Evolutionary conservation across 495 filamentous ascomycete genomes (phyloP), one percentile per base, ranked within the genome.

Genomic region (Penicillium arizonense): DNA sequence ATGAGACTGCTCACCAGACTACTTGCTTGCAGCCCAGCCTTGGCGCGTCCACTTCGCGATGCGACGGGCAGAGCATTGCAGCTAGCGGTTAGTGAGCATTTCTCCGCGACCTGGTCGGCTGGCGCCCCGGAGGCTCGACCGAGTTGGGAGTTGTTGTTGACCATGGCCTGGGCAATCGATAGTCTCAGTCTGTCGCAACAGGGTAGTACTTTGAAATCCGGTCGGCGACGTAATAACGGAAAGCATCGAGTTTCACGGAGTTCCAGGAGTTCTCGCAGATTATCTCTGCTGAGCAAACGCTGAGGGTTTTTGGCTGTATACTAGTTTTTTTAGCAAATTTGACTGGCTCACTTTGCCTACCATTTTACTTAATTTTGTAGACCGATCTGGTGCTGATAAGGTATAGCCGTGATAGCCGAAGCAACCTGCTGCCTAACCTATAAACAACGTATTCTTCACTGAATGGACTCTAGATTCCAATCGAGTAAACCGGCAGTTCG

Each of bases 41-140:
- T 89, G 88, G 89, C 89, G 89, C 89, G 87, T 88, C 89, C 87
- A 71, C 81, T 88, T 73, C 81, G 80, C 84, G 87, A 89, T 89
- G 89, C 89, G 88, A 92, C 89, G 85, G 83, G 87, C 83, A 82
- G 76, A 82, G 86, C 82, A 81, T 88, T 90, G 89, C 89, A 81
- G 79, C 77, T 71, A 71, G 75, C 73, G 64, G 73, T 73, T 74
- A 75, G 68, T 61, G 70, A 72, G 65, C 58, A 57, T 47, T 57
- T 73, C 55, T 65, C 65, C 55, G 61, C 61, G 58, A 63, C 54
- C 53, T 43, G 44, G 62, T 68, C 59, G 67, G 61, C 59, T 59
- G 68, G 55, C 60, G 66, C 58, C 58, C 47, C 57, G 43, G 67
- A 62, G 63, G 63, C 55, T 52, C 60, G 65, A 69, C 65, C 59